Base-by-base conservation (phyloP, 345 rosid genomes). In the Populus tremula region DNA sequence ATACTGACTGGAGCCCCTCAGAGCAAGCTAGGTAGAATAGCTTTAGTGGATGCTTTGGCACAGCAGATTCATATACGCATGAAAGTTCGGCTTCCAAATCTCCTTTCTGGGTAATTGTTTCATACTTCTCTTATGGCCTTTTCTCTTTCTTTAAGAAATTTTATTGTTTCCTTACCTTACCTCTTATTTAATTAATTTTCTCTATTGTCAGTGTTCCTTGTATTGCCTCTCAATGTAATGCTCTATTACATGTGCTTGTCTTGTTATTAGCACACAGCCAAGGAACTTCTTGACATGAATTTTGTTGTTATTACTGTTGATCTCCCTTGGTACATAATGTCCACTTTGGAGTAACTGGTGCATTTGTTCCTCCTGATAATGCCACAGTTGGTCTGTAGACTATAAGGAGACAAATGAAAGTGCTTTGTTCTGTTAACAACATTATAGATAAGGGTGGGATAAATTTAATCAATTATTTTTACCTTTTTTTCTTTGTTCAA, bases 61-160 rank as follows among this genome's bases (percentile, higher is more conserved):
- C 77, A 89, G 80, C 99, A 93, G 87, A 93, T 96, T 74, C 97
- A 94, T 70, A 91, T 84, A 71, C 90, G 99, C 35, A 89, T 93
- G 95, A 96, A 91, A 82, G 85, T 96, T 72, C 85, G 99, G 89
- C 90, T 96, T 84, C 99, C 99, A 9, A 96, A 86, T 85, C 87
- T 96, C 43, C 93, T 96, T 36, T 90, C 97, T 59, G 98, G 98
- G 98, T 96, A 93, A 18, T 71, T 84, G 20, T 35, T 6, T 7
- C 39, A 25, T 35, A 31, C 70, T 49, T 66, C 13, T 49, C 53
- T 23, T 53, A 10, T 69, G 49, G 33, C 9, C 3, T 49, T 77
- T 73, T 43, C 59, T 20, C 25, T 63, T 66, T 71, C 14, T 59
- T 64, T 67, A 14, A 39, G 31, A 53, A 27, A n/a, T 38, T 23